A percentile compares a stretch with the other conserved stretches of the same genome.
These are phyloP conservation scores for Nowakowskiella sp. DNA, from an alignment of 192 early-diverging fungal species.

Conservation along the genomic window DNA sequence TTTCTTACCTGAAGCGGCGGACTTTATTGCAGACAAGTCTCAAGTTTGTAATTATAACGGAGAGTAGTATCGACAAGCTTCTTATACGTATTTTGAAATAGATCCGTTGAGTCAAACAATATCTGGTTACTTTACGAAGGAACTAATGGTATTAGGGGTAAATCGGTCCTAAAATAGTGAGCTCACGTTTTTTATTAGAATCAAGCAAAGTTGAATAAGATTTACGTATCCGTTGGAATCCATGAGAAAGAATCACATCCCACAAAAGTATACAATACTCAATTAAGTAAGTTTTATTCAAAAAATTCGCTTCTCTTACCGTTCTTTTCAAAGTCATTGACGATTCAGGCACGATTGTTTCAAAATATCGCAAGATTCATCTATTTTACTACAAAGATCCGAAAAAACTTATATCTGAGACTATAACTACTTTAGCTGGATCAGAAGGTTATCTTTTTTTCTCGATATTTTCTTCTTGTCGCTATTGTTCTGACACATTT, in stretches of 20 bases:
- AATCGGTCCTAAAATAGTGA: too few relatives aligned
- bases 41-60: background rate
- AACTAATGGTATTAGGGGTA: too few relatives aligned
- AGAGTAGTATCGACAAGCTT: too few relatives aligned
- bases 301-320: background rate
- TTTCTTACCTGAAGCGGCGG: slow-evolving; percentile 77
- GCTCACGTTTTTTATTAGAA: too few relatives aligned
- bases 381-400: slow-evolving; percentile 57
- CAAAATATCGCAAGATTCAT: slow-evolving; percentile 68
- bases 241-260: slow-evolving; percentile 51
- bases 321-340: slow-evolving; percentile 45
- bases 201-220: slow-evolving; percentile 44
- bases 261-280: slow-evolving; percentile 6
- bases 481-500: background rate
- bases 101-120: slow-evolving; percentile 39
- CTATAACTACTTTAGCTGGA: slow-evolving; percentile 10
- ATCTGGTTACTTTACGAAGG: slow-evolving; percentile 48
- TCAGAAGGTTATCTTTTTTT: background rate
- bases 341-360: slow-evolving; percentile 44
- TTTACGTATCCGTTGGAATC: slow-evolving; percentile 73
- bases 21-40: slow-evolving; percentile 60
- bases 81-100: slow-evolving; percentile 40
- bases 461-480: background rate
- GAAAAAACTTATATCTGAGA: slow-evolving; percentile 29
- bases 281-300: background rate